Base-by-base conservation (phyloP, 352 stramenopile species). In the Globisporangium barbulae region DNA sequence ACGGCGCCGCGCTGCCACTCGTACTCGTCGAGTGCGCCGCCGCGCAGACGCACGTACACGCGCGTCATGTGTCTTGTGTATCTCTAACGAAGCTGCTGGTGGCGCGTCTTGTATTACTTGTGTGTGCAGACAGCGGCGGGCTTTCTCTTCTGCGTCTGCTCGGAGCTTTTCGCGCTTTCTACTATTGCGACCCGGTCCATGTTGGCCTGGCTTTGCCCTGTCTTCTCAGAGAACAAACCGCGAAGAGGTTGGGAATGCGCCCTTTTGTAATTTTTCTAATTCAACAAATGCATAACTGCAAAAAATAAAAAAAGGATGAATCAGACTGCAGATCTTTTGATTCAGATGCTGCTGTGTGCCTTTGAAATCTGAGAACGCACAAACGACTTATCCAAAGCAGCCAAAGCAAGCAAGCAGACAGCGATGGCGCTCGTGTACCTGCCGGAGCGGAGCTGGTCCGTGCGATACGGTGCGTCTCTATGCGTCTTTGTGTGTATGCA, bases 381-480 rank as follows among this genome's bases (percentile, higher is more conserved):
- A n/a, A 52, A 30, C n/a, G 21, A 52, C 45, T 41, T 41, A 7
- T 12, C 42, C 17, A 28, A 53, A 53, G 59, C 57, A 47, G 41
- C 10, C 35, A 61, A n/a, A 61, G 1, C 17, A 31, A 37, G 13
- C 57, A 65, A 39, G 31, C 19, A 54, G 30, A 9, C 59, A 60
- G 25, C 17, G 6, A 92, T 92, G 83, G 77, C 83, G 76, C 78
- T 92, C 21, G 79, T 92, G 53, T 92, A 90, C 62, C 72, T 92
- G 12, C 79, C 79, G 1, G 81, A 90, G 78, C 73, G 72, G 44
- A 71, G 74, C 42, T 92, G 81, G 81, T 92, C 83, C 4, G 71
- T 81, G 62, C 81, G 83, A 44, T 92, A 90, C 57, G 83, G 83
- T 90, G 69, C 55, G 76, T 75, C 5, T 2, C 15, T 31, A 13